Evolutionary conservation across 148 eudicot species (phyloP).

Genomic region (Silene latifolia): DNA sequence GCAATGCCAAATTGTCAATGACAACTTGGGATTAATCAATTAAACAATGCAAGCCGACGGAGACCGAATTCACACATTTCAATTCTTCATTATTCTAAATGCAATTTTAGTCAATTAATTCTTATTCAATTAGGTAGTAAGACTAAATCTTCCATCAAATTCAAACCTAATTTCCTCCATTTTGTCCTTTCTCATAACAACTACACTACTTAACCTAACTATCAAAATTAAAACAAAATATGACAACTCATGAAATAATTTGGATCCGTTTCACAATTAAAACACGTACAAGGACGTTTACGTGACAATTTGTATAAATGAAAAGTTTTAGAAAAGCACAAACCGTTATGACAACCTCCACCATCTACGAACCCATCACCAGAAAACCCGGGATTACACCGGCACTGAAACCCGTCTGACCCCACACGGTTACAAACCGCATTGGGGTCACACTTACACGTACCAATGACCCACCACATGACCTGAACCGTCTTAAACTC

Average conservation of each 20-base stretch:
- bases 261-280: too few relatives aligned
- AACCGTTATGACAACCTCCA: constrained; percentile 63
- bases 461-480: constrained; percentile 68
- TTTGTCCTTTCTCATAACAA: constrained; percentile 16
- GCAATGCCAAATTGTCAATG: constrained; percentile 18
- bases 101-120: constrained; percentile 3
- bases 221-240: constrained; percentile 3
- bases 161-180: constrained; percentile 12
- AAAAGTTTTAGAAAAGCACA: constrained; percentile 22
- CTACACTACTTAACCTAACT: not conserved
- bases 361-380: constrained; percentile 78
- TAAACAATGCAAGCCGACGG: constrained; percentile 1
- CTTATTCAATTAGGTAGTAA: constrained; percentile 13
- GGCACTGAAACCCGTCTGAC: constrained; percentile 45
- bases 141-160: not conserved
- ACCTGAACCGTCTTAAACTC: constrained; percentile 50
- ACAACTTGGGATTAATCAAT: constrained; percentile 13
- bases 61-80: constrained; percentile 9
- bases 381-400: constrained; percentile 49
- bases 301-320: not conserved
- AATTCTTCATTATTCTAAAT: not conserved
- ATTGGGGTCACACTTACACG: constrained; percentile 34
- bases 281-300: too few relatives aligned
- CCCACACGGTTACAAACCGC: constrained; percentile 37
- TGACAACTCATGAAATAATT: too few relatives aligned